Percentiles rank a stretch among this genome's conserved stretches.
Conservation (phyloP, 176 grass and related monocot species). For the Bromus sterilis region DNA sequence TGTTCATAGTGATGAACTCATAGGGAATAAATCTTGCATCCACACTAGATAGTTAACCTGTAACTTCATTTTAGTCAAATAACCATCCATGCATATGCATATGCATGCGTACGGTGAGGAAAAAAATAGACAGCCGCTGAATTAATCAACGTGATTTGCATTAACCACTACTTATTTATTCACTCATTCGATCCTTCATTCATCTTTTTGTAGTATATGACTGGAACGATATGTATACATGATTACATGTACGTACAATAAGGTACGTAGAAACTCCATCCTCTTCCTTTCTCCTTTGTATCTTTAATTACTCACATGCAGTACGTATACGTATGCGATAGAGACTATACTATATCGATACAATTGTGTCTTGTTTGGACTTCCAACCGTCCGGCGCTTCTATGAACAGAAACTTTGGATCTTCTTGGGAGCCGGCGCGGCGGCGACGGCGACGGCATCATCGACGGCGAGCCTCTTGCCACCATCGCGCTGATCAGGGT, state of each 20-base stretch:
- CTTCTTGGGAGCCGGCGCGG: constrained; percentile 31
- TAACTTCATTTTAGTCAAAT: too few species aligned
- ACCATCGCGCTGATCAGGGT: constrained; percentile 18
- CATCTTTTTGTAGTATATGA: too few species aligned
- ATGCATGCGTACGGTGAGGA: neutral
- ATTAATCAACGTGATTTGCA: too few species aligned
- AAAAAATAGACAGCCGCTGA: neutral
- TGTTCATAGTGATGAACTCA: neutral
- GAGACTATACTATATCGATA: neutral
- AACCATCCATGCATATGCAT: too few species aligned
- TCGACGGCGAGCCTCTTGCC: constrained; percentile 41
- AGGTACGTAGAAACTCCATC: neutral
- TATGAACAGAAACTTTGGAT: constrained; percentile 71
- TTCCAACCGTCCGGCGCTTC: neutral
- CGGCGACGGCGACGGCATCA: constrained; percentile 30
- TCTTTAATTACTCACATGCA: neutral
- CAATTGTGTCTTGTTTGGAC: neutral
- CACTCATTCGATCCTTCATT: too few species aligned
- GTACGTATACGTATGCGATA: neutral
- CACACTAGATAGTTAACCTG: neutral
- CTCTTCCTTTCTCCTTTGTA: neutral
- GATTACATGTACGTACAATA: too few species aligned
- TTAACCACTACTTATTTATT: too few species aligned
- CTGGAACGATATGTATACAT: too few species aligned
- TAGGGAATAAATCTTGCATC: neutral